phyloP scores from a whole-genome alignment of 768 basidiomycete species.

The Hemileccinum rubropunctum region DNA sequence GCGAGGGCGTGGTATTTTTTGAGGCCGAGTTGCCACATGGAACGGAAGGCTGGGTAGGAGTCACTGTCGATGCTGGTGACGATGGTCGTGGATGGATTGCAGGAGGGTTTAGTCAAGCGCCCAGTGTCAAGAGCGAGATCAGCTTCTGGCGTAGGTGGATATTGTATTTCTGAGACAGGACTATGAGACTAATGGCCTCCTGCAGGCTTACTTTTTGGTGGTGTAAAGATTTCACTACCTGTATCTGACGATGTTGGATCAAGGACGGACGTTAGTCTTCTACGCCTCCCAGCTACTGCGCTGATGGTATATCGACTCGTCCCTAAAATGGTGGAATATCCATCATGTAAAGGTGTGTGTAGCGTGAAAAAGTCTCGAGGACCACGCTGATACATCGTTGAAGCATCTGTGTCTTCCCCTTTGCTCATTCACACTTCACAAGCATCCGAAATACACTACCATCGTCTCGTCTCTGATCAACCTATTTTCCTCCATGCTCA shows the following conservation, averaged over 20 bases:
- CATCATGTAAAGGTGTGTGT: conserved; percentile 31
- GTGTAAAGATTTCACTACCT: conserved; percentile 32
- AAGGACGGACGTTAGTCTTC: conserved; percentile 46
- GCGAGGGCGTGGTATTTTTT: conserved; percentile 67
- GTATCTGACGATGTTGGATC: conserved; percentile 32
- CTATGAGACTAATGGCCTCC: conserved; percentile 9
- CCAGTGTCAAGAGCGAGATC: conserved; percentile 31
- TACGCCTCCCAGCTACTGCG: conserved; percentile 55
- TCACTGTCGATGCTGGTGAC: conserved; percentile 47
- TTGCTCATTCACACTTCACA: conserved; percentile 64
- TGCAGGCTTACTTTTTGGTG: conserved; percentile 41
- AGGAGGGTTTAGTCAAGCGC: conserved; percentile 46
- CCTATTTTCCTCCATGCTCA: conserved; percentile 60
- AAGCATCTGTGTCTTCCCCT: conserved; percentile 58
- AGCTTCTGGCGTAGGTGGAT: conserved; percentile 42
- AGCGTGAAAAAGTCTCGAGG: neutral
- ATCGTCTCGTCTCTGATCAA: conserved; percentile 41
- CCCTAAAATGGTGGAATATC: conserved; percentile 25
- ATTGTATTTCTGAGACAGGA: neutral
- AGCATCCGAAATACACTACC: conserved; percentile 65
- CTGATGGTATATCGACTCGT: conserved; percentile 63
- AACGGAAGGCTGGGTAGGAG: conserved; percentile 45
- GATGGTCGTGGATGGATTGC: conserved; percentile 61
- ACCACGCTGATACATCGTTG: conserved; percentile 8
- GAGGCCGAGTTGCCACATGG: conserved; percentile 43